Base-by-base conservation (phyloP, 2,329 filamentous ascomycete species). In the Fusarium protoensiforme region DNA sequence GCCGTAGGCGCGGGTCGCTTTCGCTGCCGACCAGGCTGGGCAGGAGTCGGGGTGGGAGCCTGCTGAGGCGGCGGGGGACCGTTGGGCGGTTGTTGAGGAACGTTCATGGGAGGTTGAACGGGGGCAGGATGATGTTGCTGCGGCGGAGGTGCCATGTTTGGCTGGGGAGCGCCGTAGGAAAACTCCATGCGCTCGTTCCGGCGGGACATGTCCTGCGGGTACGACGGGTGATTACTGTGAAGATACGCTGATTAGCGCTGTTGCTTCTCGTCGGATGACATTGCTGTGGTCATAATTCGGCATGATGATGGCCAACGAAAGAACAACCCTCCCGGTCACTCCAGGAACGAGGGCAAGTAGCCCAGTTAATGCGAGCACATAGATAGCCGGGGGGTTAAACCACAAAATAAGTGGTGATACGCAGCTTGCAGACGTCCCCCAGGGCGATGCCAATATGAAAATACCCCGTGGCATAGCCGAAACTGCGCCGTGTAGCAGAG, bases 181-280 rank as follows among this genome's bases (percentile, higher is more conserved):
- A 85, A 85, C 22, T 85, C 83, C 76, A 84, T 84, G 64, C 83
- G 82, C 72, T 85, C 84, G 75, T 81, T 82, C 64, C 84, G 83
- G 69, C 83, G 83, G 73, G 80, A 83, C 86, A 89, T 86, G 71
- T 89, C 86, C 75, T 83, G 79, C 80, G 86, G 86, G 76, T 89
- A 89, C 63, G 46, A 29, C 46, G 84, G 80, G 77, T 89, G 86
- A 67, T 83, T 82, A 76, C 82, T 84, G 68, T 77, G 68, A 72
- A 67, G 70, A 65, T 46, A 71, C 64, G 70, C 64, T 67, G 74
- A 74, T 82, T 75, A 82, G 81, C 76, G 75, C 61, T 68, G 70
- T 76, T 70, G 67, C 67, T 76, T 75, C 71, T 72, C 62, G 69
- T 71, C 59, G 71, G 71, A 71, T 64, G 67, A 72, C 71, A 73